phyloP scores from a whole-genome alignment of 345 rosid genomes.

The Salix viminalis region DNA sequence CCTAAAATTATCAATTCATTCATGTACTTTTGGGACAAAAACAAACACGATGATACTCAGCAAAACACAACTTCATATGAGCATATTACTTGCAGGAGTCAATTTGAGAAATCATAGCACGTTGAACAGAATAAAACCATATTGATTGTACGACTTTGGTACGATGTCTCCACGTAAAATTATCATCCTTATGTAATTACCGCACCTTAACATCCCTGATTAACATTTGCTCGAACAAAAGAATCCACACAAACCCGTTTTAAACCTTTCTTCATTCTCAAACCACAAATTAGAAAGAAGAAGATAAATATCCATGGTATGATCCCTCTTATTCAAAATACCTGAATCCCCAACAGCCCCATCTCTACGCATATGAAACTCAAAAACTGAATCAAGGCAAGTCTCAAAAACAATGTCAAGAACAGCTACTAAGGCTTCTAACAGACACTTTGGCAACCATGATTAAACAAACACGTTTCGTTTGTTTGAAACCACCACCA shows the following conservation, averaged over 20 bases:
- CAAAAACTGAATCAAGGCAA: background rate
- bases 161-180: too few relatives aligned
- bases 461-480: too few relatives aligned
- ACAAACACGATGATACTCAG: too few relatives aligned
- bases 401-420: background rate
- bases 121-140: too few relatives aligned
- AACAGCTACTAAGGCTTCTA: background rate
- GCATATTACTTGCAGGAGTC: too few relatives aligned
- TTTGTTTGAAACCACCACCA: background rate
- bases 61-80: too few relatives aligned
- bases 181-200: too few relatives aligned
- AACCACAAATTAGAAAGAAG: background rate
- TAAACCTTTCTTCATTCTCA: background rate
- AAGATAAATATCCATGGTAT: background rate
- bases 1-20: too few relatives aligned
- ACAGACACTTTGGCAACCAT: background rate
- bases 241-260: background rate
- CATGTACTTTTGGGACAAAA: too few relatives aligned
- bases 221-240: background rate
- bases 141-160: too few relatives aligned
- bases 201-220: background rate
- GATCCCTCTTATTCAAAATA: background rate
- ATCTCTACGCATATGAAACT: background rate
- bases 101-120: too few relatives aligned
- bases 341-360: background rate